A percentile compares a stretch with the other conserved stretches of the same genome.
Evolutionary conservation across 2,329 filamentous ascomycete species (phyloP).

Genomic region (Talaromyces sp.): DNA sequence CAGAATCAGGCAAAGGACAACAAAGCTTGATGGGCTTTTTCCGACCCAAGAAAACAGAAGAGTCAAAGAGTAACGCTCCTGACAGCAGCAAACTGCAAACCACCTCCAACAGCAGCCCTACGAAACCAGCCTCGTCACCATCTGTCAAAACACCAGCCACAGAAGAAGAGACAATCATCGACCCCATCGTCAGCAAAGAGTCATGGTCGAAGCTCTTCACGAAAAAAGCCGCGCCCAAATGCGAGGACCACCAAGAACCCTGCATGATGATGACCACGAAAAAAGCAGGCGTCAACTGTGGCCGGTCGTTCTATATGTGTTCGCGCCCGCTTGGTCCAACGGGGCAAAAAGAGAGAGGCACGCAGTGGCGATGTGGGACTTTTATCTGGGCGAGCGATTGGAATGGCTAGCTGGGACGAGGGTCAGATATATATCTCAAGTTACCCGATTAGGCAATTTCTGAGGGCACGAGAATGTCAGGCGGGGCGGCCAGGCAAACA

Average conservation of each 20-base stretch:
- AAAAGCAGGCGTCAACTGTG: constrained; percentile 78
- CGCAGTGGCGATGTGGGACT: constrained; percentile 80
- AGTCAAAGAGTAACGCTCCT: not conserved
- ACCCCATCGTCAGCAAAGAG: constrained; percentile 68
- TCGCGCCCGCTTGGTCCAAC: constrained; percentile 75
- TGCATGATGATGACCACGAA: constrained; percentile 81
- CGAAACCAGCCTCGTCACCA: not conserved
- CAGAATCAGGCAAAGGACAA: constrained; percentile 43
- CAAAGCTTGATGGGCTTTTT: constrained; percentile 75
- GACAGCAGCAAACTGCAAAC: not conserved
- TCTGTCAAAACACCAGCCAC: constrained; percentile 5
- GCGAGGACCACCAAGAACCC: constrained; percentile 76
- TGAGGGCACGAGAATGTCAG: not conserved
- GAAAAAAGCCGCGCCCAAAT: constrained; percentile 67
- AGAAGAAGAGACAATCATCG: constrained; percentile 47
- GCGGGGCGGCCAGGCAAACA: not conserved
- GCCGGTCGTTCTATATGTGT: constrained; percentile 63
- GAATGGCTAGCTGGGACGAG: constrained; percentile 43
- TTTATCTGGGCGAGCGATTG: constrained; percentile 68
- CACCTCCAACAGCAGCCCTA: not conserved
- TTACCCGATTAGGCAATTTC: not conserved
- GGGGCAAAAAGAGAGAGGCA: constrained; percentile 75
- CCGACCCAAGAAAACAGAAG: constrained; percentile 49
- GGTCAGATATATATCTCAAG: not conserved
- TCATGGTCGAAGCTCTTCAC: constrained; percentile 81